phyloP scores from a whole-genome alignment of 441 rosid species.

The Rhodomyrtus psidioides region DNA sequence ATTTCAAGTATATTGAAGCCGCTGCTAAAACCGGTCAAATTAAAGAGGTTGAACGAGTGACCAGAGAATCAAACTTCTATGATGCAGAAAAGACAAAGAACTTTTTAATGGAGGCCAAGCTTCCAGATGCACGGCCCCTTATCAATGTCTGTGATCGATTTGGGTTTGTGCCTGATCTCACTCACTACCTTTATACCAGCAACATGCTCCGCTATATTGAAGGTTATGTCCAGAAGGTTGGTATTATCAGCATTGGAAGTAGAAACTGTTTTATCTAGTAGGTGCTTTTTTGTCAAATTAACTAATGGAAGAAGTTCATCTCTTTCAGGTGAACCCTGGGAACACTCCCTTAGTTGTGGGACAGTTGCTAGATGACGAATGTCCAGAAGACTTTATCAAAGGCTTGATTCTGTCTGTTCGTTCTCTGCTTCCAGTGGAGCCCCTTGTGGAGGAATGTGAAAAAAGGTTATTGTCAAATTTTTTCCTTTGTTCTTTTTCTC shows the following conservation, averaged over 20 bases:
- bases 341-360: conserved; percentile 95
- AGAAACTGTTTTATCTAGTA: background rate
- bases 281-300: background rate
- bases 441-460: conserved; percentile 97
- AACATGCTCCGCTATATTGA: conserved; percentile 99
- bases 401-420: conserved; percentile 96
- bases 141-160: conserved; percentile 99
- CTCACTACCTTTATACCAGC: conserved; percentile 92
- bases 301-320: conserved; percentile 2
- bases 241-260: background rate
- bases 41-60: conserved; percentile 98
- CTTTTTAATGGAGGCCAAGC: conserved; percentile 95
- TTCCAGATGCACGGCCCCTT: conserved; percentile 84
- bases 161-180: conserved; percentile 97
- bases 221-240: conserved; percentile 98
- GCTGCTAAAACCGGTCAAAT: conserved; percentile 98
- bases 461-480: conserved; percentile 50
- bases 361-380: conserved; percentile 90
- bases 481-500: background rate
- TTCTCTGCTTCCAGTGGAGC: conserved; percentile 98
- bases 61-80: conserved; percentile 91
- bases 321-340: conserved; percentile 74
- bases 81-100: conserved; percentile 95
- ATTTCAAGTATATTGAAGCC: conserved; percentile 94
- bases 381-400: conserved; percentile 91